phyloP scores from a whole-genome alignment of 371 early-diverging fungal species.

The Dentiscutata heterogama region DNA sequence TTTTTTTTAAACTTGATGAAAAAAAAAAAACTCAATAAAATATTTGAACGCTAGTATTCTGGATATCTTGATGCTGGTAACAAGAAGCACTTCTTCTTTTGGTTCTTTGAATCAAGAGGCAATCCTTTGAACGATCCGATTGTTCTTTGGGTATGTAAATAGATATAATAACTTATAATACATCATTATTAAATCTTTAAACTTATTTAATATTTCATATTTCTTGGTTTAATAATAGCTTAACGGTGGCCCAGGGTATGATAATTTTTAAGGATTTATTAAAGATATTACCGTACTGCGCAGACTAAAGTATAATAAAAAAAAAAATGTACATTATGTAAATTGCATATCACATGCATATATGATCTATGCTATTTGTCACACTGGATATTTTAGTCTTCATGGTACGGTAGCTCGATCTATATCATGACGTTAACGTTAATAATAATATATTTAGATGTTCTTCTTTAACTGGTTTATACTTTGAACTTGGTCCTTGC shows the following conservation, averaged over 20 bases:
- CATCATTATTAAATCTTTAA: slow-evolving; percentile 41
- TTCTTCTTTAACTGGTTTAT: slow-evolving; percentile 76
- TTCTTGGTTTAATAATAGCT: neutral
- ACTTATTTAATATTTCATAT: slow-evolving; percentile 52
- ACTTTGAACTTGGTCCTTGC: slow-evolving; percentile 85
- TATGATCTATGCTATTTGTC: no score
- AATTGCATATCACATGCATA: no score
- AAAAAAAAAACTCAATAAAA: neutral
- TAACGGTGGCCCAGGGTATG: slow-evolving; percentile 52
- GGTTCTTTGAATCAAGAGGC: slow-evolving; percentile 90
- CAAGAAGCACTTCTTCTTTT: slow-evolving; percentile 84
- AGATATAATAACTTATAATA: slow-evolving; percentile 72
- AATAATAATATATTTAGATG: slow-evolving; percentile 72
- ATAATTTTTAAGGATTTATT: neutral
- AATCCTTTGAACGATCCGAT: slow-evolving; percentile 79
- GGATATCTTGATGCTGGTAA: slow-evolving; percentile 73
- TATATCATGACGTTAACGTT: neutral
- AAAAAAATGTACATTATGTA: no score
- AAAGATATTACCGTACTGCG: no score
- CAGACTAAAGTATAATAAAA: no score
- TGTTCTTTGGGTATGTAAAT: slow-evolving; percentile 72
- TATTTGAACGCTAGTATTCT: slow-evolving; percentile 54
- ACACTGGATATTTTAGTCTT: no score
- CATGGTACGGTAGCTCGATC: no score
- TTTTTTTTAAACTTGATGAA: neutral